Evolutionary conservation across 129 eudicot genomes (phyloP).

Genomic region (Smallanthus sonchifolius): DNA sequence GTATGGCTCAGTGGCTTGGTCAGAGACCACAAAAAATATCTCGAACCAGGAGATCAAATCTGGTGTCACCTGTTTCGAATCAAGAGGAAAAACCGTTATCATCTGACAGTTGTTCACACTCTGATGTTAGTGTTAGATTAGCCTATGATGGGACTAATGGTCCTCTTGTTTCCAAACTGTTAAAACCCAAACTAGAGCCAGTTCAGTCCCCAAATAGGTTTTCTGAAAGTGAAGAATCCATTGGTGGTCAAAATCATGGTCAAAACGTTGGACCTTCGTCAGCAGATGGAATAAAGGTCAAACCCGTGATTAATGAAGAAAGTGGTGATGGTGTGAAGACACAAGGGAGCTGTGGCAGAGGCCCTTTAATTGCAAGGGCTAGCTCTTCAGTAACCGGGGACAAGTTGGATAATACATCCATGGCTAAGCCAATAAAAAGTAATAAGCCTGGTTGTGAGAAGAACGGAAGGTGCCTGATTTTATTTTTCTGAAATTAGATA

Average conservation of each 20-base stretch:
- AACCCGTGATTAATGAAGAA: slow-evolving; percentile 50
- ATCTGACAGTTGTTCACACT: slow-evolving; percentile 71
- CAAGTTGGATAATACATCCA: slow-evolving; percentile 45
- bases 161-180: slow-evolving; percentile 41
- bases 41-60: slow-evolving; percentile 78
- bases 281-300: slow-evolving; percentile 51
- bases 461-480: slow-evolving; percentile 60
- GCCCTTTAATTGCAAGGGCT: slow-evolving; percentile 62
- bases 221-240: slow-evolving; percentile 85
- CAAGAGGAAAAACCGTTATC: slow-evolving; percentile 56
- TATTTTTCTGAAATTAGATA: background rate
- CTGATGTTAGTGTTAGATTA: slow-evolving; percentile 53
- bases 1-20: slow-evolving; percentile 87
- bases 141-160: slow-evolving; percentile 39
- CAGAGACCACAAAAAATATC: slow-evolving; percentile 90
- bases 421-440: slow-evolving; percentile 56
- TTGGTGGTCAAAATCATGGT: slow-evolving; percentile 53
- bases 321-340: slow-evolving; percentile 62
- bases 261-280: slow-evolving; percentile 45
- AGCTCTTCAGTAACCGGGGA: slow-evolving; percentile 53
- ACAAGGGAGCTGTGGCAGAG: slow-evolving; percentile 83
- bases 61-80: slow-evolving; percentile 70
- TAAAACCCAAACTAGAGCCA: slow-evolving; percentile 52
- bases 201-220: slow-evolving; percentile 63
- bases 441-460: slow-evolving; percentile 66